phyloP scores from a whole-genome alignment of 1,139 yeast genomes.

The Hyphopichia fennica region DNA sequence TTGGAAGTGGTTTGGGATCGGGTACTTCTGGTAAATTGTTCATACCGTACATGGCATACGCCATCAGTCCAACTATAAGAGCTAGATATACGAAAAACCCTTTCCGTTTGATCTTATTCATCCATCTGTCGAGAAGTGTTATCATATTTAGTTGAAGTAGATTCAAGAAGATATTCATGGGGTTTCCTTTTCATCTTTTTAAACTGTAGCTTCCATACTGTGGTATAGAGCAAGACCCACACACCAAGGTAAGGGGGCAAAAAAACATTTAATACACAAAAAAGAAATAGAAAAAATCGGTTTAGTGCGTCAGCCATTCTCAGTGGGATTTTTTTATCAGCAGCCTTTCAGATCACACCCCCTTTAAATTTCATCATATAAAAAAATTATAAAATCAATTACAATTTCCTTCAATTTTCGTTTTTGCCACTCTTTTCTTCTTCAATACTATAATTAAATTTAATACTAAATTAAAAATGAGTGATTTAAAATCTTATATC shows the following conservation, averaged over 20 bases:
- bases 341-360: background rate
- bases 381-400: background rate
- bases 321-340: conserved; percentile 1
- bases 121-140: conserved; percentile 24
- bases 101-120: conserved; percentile 27
- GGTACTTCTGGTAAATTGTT: conserved; percentile 25
- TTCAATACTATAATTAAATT: too few species aligned
- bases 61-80: conserved; percentile 31
- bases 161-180: background rate
- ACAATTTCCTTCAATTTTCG: background rate
- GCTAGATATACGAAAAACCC: conserved; percentile 40
- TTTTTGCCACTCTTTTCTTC: background rate
- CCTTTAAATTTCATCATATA: background rate
- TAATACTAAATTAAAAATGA: conserved; percentile 7
- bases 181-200: too few species aligned
- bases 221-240: background rate
- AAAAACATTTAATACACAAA: too few species aligned
- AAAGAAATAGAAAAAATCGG: conserved; percentile 2
- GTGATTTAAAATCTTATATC: conserved; percentile 31
- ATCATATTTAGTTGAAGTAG: background rate
- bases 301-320: conserved; percentile 4
- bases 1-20: conserved; percentile 4
- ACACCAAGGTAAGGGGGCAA: background rate
- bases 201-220: too few species aligned
- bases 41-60: conserved; percentile 34